A percentile compares a stretch with the other conserved stretches of the same genome.
Evolutionary conservation across 345 rosid species (phyloP).

Genomic region (Acer negundo): DNA sequence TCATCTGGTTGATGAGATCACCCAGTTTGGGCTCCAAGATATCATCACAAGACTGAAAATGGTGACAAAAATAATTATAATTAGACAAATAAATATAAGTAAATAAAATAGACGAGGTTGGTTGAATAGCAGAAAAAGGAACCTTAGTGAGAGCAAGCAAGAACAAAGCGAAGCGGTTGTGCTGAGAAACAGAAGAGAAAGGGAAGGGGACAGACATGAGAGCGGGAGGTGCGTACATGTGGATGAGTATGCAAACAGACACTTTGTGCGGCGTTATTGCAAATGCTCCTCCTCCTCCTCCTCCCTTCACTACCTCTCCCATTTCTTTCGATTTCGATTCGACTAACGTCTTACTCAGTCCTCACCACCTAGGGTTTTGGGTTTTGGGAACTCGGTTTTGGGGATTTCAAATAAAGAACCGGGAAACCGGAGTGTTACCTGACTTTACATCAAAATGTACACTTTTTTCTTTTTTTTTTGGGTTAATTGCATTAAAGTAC

Average conservation of each 20-base stretch:
- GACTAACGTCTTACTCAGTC: neutral
- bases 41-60: slow-evolving; percentile 69
- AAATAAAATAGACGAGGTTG: neutral
- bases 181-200: slow-evolving; percentile 85
- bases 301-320: slow-evolving; percentile 49
- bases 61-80: neutral
- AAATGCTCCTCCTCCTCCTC: slow-evolving; percentile 43
- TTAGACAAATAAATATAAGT: neutral
- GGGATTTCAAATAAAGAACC: neutral
- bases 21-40: slow-evolving; percentile 79
- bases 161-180: slow-evolving; percentile 84
- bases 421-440: neutral
- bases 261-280: slow-evolving; percentile 85
- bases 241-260: slow-evolving; percentile 77
- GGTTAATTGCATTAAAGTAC: neutral
- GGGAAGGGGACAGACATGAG: slow-evolving; percentile 64
- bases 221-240: slow-evolving; percentile 75
- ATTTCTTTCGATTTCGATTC: slow-evolving; percentile 19
- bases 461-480: neutral
- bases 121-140: neutral
- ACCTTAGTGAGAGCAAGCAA: slow-evolving; percentile 87
- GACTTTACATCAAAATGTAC: no score
- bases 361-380: neutral
- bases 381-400: neutral
- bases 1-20: slow-evolving; percentile 67